Evolutionary conservation across 768 basidiomycete species (phyloP), one percentile per base, ranked within the genome.

Genomic region (Naematelia aurantialba): DNA sequence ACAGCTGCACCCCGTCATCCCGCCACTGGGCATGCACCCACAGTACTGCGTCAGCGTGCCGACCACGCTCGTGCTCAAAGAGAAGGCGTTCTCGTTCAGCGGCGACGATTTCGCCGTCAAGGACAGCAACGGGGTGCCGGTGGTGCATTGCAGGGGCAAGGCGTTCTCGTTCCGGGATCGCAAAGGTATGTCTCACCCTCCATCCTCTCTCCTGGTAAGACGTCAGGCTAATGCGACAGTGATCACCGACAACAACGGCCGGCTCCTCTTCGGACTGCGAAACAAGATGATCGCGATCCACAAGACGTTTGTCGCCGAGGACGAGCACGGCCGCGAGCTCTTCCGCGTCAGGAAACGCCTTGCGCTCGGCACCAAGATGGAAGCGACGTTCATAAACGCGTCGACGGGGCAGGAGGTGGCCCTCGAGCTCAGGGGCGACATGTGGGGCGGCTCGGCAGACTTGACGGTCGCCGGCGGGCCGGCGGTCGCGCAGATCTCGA

Each of bases 91-190:
- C 66, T 65, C 66, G 1, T 73, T 73, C 44, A 67, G 63, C 39
- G 77, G 77, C 4, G 74, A 76, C 45, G 72, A 75, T 47, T 78
- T 76, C 57, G 55, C 63, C 25, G 59, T 76, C 45, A 74, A 76
- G 54, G 73, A 74, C 42, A 52, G 47, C 29, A 63, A 73, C 39
- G 70, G 75, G 17, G 34, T 58, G 22, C 53, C 58, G 13, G 73
- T 74, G 1, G 64, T 70, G 12, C 58, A 58, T 26, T 74, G 72
- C 51, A 47, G 69, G 45, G 76, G 73, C n/a, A 58, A 65, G 22
- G 63, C 70, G 1, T 47, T 76, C 29, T 63, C 64, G 10, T 63
- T 75, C 24, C 44, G 70, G n/a, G 75, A 75, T 46, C 57, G 67
- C 17, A 78, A 76, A 57, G 68, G 77, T 75, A 51, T 46, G 73